Base-by-base conservation (phyloP, 2,329 filamentous ascomycete genomes). In the Fusarium sp. region DNA sequence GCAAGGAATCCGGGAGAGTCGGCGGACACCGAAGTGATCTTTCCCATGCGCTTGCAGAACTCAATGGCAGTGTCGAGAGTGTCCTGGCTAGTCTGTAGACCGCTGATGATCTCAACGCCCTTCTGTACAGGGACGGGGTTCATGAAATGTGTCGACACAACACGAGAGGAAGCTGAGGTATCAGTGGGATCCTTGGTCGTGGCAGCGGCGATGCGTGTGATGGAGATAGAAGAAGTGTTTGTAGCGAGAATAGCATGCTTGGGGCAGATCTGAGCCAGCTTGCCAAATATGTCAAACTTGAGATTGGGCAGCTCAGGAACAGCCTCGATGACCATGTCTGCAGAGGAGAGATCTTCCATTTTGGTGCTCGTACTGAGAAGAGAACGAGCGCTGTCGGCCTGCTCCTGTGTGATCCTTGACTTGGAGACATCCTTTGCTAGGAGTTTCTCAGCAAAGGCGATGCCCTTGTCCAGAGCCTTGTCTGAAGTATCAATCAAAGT, bases 101-200 rank as follows among this genome's bases (percentile, higher is more conserved):
- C 96, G 58, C 93, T 92, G 81, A 99, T 98, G 79, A 99, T 98
- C 85, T 99, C 96, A 9, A 99, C 96, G 59, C 96, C 96, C 83
- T 97, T 97, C 81, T 98, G 96, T 37, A 99, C 86, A 5, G 96
- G 96, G 0, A 99, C 96, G 0, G 96, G 96, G 86, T 99, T 99
- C 96, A 99, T 99, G 84, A 99, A 99, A 83, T 99, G 96, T 21
- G 96, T 98, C 58, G 94, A 94, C 62, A 99, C 91, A 15, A 99
- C 96, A 53, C 96, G 92, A 10, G 94, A 96, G 47, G 94, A 93
- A 44, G 92, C 93, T 47, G 91, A 92, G 30, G 94, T 91, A 79
- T 97, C 93, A 23, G 86, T 96, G 2, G 94, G 92, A 80, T 97
- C 90, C 63, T 87, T 86, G 32, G 91, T 93, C 2, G 96, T 96